A percentile compares a stretch with the other conserved stretches of the same genome.
These are phyloP conservation scores for Myxozyma kluyveri DNA, from an alignment of 805 yeast genomes.

Conservation along the genomic window DNA sequence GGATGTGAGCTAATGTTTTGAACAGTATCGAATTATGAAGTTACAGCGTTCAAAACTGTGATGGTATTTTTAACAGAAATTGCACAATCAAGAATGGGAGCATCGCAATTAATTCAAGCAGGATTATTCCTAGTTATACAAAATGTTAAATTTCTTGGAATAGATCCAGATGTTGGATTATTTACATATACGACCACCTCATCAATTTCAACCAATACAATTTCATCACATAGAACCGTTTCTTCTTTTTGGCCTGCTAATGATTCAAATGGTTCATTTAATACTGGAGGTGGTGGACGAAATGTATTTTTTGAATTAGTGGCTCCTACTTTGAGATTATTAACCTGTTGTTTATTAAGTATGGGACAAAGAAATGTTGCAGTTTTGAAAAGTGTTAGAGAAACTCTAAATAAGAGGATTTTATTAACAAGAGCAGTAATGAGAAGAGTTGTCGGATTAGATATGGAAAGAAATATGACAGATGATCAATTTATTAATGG, in stretches of 20 bases:
- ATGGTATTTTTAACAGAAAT: slow-evolving; percentile 67
- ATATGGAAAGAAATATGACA: neutral
- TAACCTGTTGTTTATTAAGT: slow-evolving; percentile 27
- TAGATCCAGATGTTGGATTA: slow-evolving; percentile 80
- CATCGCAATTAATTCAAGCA: slow-evolving; percentile 69
- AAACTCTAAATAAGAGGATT: slow-evolving; percentile 11
- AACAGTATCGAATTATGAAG: slow-evolving; percentile 61
- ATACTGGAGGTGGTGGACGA: slow-evolving; percentile 12
- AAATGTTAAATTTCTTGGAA: slow-evolving; percentile 53
- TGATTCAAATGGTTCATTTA: neutral
- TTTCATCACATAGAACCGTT: neutral
- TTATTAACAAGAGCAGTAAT: slow-evolving; percentile 22
- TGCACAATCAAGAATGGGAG: slow-evolving; percentile 74
- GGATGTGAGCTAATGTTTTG: slow-evolving; percentile 1
- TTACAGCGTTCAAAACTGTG: slow-evolving; percentile 72
- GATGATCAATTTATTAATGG: neutral
- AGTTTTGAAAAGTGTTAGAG: slow-evolving; percentile 17
- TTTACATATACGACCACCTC: slow-evolving; percentile 30
- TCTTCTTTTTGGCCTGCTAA: slow-evolving; percentile 17
- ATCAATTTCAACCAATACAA: slow-evolving; percentile 5
- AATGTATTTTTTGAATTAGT: slow-evolving; percentile 28
- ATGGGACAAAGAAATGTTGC: slow-evolving; percentile 30
- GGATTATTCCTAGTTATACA: slow-evolving; percentile 65
- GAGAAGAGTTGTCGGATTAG: slow-evolving; percentile 19
- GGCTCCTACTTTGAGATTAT: slow-evolving; percentile 26